These are phyloP conservation scores for Persicaria maculosa DNA, from an alignment of 148 eudicot species.

Conservation along the genomic window DNA sequence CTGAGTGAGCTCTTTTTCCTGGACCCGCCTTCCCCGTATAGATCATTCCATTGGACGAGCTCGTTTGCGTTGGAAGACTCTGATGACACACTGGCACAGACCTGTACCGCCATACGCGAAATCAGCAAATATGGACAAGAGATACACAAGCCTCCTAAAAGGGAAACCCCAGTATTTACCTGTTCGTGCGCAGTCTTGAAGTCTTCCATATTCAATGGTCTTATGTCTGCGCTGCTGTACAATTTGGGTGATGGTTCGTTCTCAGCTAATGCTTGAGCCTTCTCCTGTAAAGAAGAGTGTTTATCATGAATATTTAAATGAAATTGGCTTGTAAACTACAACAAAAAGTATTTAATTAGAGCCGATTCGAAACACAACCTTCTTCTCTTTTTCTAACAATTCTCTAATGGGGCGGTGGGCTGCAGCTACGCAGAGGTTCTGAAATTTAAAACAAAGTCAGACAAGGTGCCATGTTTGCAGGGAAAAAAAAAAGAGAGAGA, in stretches of 20 bases:
- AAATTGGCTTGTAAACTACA: not conserved
- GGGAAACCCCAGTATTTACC: not conserved
- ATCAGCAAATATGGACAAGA: not conserved
- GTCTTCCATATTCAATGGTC: constrained; percentile 9
- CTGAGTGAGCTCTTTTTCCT: constrained; percentile 13
- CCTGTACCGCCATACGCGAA: not conserved
- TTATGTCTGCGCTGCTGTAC: not conserved
- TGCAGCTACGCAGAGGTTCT: constrained; percentile 12
- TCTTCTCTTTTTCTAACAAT: constrained; percentile 10
- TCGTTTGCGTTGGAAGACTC: constrained; percentile 5
- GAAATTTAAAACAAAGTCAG: not conserved
- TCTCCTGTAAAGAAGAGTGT: not conserved
- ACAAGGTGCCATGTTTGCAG: not conserved
- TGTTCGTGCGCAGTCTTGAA: constrained; percentile 12
- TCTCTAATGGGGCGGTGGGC: constrained; percentile 14
- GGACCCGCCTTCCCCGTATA: constrained; percentile 16
- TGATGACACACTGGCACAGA: constrained; percentile 13
- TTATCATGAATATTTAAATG: too few species aligned
- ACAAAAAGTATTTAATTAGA: not conserved
- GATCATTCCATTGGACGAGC: constrained; percentile 13
- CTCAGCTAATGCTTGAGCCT: not conserved
- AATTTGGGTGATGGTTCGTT: not conserved
- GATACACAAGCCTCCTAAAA: not conserved
- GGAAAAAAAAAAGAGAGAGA: not conserved
- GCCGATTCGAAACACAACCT: not conserved